phyloP scores from a whole-genome alignment of 345 rosid genomes.

The Dimocarpus longan region DNA sequence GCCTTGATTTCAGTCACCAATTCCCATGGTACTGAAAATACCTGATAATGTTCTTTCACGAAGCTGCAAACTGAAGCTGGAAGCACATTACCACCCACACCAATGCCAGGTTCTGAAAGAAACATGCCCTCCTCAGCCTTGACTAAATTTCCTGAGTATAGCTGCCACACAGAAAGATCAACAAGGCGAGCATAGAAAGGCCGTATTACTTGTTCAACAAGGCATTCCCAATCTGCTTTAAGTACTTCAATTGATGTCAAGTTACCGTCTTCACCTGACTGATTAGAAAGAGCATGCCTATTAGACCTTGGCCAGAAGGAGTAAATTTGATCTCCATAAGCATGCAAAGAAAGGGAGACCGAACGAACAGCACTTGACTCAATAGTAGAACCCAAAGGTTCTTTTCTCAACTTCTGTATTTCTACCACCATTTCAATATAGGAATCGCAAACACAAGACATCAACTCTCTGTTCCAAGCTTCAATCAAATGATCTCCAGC shows the following conservation, averaged over 20 bases:
- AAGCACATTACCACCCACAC: conserved; percentile 73
- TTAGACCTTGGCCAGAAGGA: conserved; percentile 90
- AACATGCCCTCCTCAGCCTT: conserved; percentile 97
- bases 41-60: conserved; percentile 93
- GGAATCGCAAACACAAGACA: conserved; percentile 89
- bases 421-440: conserved; percentile 85
- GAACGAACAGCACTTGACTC: conserved; percentile 54
- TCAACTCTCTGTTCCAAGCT: conserved; percentile 90
- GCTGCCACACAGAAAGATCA: conserved; percentile 95
- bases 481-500: conserved; percentile 79
- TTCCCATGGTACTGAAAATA: conserved; percentile 93
- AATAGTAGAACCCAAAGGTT: conserved; percentile 59
- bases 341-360: conserved; percentile 58
- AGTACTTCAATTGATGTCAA: conserved; percentile 34
- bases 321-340: conserved; percentile 69
- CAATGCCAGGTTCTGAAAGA: conserved; percentile 87
- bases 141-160: conserved; percentile 85
- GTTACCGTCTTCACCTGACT: conserved; percentile 34
- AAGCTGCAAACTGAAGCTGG: conserved; percentile 93
- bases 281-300: conserved; percentile 34
- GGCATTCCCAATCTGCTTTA: conserved; percentile 74
- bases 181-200: conserved; percentile 81
- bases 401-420: conserved; percentile 79
- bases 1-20: conserved; percentile 85
- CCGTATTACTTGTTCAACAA: conserved; percentile 74